A percentile compares a stretch with the other conserved stretches of the same genome.
These are phyloP conservation scores for Lotus japonicus DNA, from an alignment of 306 rosid species.

Conservation along the genomic window DNA sequence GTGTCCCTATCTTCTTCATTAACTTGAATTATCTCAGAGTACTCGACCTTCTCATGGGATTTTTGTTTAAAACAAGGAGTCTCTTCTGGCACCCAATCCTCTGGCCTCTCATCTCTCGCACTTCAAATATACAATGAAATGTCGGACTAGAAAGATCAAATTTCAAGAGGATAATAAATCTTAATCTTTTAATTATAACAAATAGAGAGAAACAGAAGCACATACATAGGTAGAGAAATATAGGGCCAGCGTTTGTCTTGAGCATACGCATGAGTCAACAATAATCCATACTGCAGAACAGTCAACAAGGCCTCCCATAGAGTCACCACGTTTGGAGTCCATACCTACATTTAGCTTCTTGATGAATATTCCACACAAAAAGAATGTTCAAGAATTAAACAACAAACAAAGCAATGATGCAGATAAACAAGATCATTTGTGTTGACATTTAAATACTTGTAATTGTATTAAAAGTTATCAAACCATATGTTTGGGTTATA, in stretches of 20 bases:
- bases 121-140: constrained; percentile 37
- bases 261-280: constrained; percentile 89
- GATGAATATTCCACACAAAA: background rate
- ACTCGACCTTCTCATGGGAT: background rate
- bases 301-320: constrained; percentile 93
- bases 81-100: constrained; percentile 92
- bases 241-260: constrained; percentile 98
- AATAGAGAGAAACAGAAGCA: background rate
- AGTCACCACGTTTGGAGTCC: constrained; percentile 90
- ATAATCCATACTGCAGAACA: constrained; percentile 72
- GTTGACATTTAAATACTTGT: background rate
- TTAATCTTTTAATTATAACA: background rate
- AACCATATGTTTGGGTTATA: constrained; percentile 6
- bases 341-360: constrained; percentile 48
- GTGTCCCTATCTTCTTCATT: constrained; percentile 30
- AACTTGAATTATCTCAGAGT: constrained; percentile 30
- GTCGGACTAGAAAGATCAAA: constrained; percentile 23
- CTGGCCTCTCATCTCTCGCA: constrained; percentile 78
- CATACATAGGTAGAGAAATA: constrained; percentile 81
- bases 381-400: background rate
- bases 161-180: background rate
- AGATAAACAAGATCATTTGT: constrained; percentile 18
- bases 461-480: background rate
- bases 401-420: background rate
- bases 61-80: constrained; percentile 21